These are phyloP conservation scores for Paraurostyla sp. DNA, from an alignment of 73 alveolate genomes.

Conservation along the genomic window DNA sequence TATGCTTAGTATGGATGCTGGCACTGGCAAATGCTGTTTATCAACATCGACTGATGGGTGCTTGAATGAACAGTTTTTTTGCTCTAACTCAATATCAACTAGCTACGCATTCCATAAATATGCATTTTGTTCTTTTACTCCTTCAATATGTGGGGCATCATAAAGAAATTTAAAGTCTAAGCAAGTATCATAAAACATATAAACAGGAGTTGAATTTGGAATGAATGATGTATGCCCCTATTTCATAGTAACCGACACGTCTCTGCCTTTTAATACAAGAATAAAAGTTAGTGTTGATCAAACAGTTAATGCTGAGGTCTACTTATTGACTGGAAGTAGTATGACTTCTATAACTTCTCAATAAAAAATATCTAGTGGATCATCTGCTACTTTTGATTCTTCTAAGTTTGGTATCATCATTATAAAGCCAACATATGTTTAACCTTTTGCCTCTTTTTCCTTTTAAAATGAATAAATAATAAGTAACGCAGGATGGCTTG, in stretches of 20 bases:
- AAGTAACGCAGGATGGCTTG: slow-evolving; percentile 37
- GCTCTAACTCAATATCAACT: slow-evolving; percentile 20
- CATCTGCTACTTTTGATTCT: slow-evolving; percentile 1
- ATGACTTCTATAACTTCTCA: background rate
- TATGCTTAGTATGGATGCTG: slow-evolving; percentile 6
- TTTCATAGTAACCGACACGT: background rate
- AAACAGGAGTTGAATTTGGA: slow-evolving; percentile 6
- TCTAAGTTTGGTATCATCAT: background rate
- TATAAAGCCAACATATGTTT: background rate
- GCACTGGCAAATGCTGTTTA: slow-evolving; percentile 32
- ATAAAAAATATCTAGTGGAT: background rate
- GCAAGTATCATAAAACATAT: background rate
- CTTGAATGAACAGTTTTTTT: slow-evolving; percentile 10
- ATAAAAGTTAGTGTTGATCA: background rate
- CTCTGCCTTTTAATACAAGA: slow-evolving; percentile 32
- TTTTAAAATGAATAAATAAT: background rate
- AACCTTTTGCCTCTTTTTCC: slow-evolving; percentile 3
- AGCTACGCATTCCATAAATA: slow-evolving; percentile 26
- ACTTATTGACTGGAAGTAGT: slow-evolving; percentile 19
- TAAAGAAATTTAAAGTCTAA: slow-evolving; percentile 8
- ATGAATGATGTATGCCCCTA: slow-evolving; percentile 46
- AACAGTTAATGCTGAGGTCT: slow-evolving; percentile 17
- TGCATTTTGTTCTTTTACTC: slow-evolving; percentile 43
- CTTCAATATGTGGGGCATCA: slow-evolving; percentile 15
- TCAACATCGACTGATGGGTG: slow-evolving; percentile 22